Evolutionary conservation across 257 asterid species (phyloP).

Genomic region (Forsythia suspensa): DNA sequence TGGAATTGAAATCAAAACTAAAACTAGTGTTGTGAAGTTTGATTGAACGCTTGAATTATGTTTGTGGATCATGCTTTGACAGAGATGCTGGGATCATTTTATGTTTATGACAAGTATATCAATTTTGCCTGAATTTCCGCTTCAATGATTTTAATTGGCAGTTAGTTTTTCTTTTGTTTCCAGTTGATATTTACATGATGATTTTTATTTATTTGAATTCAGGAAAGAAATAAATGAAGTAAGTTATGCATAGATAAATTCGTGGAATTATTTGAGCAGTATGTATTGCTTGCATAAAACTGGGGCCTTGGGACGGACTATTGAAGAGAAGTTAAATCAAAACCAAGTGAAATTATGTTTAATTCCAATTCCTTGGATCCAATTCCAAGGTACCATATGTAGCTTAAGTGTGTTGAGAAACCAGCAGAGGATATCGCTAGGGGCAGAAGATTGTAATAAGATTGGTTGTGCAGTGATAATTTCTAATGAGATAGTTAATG

Average conservation of each 20-base stretch:
- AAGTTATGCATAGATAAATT: not conserved
- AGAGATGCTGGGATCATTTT: not conserved
- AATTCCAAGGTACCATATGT: not conserved
- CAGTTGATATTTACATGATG: not conserved
- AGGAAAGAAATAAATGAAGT: slow-evolving; percentile 4
- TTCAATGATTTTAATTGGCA: not conserved
- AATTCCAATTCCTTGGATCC: not conserved
- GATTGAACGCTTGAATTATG: slow-evolving; percentile 1
- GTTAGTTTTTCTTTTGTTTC: not conserved
- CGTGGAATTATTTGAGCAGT: not conserved
- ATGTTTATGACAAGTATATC: not conserved
- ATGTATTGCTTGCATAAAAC: not conserved
- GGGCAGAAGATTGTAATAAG: not conserved
- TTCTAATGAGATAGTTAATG: not conserved
- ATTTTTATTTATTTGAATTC: not conserved
- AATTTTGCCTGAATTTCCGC: not conserved
- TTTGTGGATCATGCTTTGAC: not conserved
- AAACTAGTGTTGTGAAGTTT: not conserved
- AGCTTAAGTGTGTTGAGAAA: not conserved
- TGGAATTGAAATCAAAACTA: not conserved
- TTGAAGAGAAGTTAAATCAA: not conserved
- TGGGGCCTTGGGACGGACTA: slow-evolving; percentile 5
- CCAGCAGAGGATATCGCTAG: not conserved
- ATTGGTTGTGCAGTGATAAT: not conserved
- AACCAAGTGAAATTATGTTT: not conserved